phyloP scores from a whole-genome alignment of 2,329 filamentous ascomycete genomes.

The Bipolaris cookei region DNA sequence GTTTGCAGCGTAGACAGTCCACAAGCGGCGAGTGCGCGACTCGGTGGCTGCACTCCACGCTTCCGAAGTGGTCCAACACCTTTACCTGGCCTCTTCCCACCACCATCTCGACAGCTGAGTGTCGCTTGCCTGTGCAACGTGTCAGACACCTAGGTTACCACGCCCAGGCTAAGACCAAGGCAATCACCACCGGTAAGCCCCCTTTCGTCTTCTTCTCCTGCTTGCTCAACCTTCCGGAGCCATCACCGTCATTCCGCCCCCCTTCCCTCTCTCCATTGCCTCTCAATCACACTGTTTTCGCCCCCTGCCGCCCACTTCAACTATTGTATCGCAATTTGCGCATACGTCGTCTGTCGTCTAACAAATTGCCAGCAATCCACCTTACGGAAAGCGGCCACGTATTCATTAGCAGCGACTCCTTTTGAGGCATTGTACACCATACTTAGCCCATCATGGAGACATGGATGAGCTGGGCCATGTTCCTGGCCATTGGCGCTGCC shows the following conservation, averaged over 20 bases:
- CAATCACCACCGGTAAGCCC: slow-evolving; percentile 19
- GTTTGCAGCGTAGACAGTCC: neutral
- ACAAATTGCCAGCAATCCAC: neutral
- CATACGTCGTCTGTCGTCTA: neutral
- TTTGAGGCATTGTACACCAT: neutral
- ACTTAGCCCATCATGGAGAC: slow-evolving; percentile 35
- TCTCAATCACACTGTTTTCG: neutral
- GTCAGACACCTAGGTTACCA: slow-evolving; percentile 7
- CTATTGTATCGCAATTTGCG: neutral
- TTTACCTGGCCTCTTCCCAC: slow-evolving; percentile 34
- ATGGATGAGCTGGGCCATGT: slow-evolving; percentile 44
- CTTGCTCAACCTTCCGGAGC: slow-evolving; percentile 8
- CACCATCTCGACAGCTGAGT: slow-evolving; percentile 10
- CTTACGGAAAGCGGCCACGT: slow-evolving; percentile 1
- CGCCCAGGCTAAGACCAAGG: slow-evolving; percentile 13
- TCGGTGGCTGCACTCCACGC: slow-evolving; percentile 16
- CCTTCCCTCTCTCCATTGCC: neutral
- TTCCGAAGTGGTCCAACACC: slow-evolving; percentile 28
- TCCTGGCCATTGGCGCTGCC: slow-evolving; percentile 39
- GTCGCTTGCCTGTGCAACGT: slow-evolving; percentile 19
- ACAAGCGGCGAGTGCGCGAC: slow-evolving; percentile 7
- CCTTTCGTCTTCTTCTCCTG: slow-evolving; percentile 1
- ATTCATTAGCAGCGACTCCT: slow-evolving; percentile 5
- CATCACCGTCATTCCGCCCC: slow-evolving; percentile 11
- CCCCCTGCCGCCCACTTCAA: neutral